Evolutionary conservation across 805 yeast species (phyloP).

Genomic region (Barnettozyma botsteinii): DNA sequence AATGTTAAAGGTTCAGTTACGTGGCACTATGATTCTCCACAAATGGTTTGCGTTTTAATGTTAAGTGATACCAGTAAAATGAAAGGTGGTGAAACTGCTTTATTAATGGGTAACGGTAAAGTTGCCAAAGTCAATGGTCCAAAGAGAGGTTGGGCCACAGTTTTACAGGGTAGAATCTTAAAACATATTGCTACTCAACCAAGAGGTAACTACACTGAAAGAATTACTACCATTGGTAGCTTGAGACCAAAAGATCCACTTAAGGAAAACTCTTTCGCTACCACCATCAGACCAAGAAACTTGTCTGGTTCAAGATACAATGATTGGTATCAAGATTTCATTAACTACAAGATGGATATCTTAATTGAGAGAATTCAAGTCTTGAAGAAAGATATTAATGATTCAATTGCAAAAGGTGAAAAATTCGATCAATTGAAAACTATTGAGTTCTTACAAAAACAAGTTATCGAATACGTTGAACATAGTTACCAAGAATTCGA

Average conservation of each 20-base stretch:
- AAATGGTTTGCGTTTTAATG: constrained; percentile 62
- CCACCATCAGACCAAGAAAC: constrained; percentile 36
- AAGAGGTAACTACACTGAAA: constrained; percentile 30
- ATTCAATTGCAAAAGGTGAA: constrained; percentile 22
- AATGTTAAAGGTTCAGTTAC: constrained; percentile 49
- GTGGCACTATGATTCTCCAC: constrained; percentile 62
- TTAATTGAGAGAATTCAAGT: constrained; percentile 28
- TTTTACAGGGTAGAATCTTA: constrained; percentile 42
- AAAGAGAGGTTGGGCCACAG: constrained; percentile 42
- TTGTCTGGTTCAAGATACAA: constrained; percentile 33
- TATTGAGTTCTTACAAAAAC: constrained; percentile 26
- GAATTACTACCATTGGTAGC: constrained; percentile 39
- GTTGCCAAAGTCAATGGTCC: constrained; percentile 33
- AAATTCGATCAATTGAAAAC: constrained; percentile 34
- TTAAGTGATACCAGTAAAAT: constrained; percentile 49
- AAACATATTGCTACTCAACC: constrained; percentile 45
- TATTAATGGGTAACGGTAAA: constrained; percentile 31
- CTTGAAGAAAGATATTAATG: constrained; percentile 24
- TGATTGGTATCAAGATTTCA: constrained; percentile 36
- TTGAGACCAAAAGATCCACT: constrained; percentile 36
- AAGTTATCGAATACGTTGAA: constrained; percentile 25
- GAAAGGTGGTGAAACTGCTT: constrained; percentile 58
- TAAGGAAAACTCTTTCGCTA: constrained; percentile 35
- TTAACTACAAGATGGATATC: constrained; percentile 33
- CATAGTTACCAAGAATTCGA: constrained; percentile 33